These are phyloP conservation scores for Onygenales sp. DNA, from an alignment of 2,329 filamentous ascomycete genomes.

Conservation along the genomic window DNA sequence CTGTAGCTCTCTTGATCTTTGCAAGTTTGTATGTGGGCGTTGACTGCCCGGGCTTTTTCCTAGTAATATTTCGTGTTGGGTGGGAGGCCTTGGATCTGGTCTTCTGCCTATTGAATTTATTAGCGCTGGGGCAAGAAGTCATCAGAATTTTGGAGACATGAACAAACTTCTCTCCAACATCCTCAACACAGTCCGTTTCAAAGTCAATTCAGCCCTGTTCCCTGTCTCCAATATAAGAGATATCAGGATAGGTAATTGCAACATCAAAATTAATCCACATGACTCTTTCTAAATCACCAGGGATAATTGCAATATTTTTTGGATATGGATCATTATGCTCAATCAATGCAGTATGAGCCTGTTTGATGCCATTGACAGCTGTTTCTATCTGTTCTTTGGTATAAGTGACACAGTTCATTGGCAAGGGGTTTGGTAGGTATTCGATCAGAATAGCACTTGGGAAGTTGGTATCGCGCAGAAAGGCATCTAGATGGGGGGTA, in stretches of 20 bases:
- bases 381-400: slow-evolving; percentile 8
- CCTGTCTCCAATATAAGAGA: not conserved
- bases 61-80: slow-evolving; percentile 12
- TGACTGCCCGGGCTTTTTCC: no score
- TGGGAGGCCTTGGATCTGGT: slow-evolving; percentile 8
- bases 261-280: slow-evolving; percentile 6
- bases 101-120: slow-evolving; percentile 7
- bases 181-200: not conserved
- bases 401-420: slow-evolving; percentile 10
- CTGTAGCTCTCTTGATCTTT: no score
- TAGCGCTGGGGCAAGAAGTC: not conserved
- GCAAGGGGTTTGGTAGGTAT: slow-evolving; percentile 9
- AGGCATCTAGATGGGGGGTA: slow-evolving; percentile 8
- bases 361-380: slow-evolving; percentile 7
- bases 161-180: slow-evolving; percentile 6
- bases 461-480: not conserved
- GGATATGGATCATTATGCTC: slow-evolving; percentile 12
- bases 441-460: slow-evolving; percentile 10
- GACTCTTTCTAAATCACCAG: slow-evolving; percentile 1
- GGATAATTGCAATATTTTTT: slow-evolving; percentile 11
- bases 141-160: not conserved
- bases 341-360: slow-evolving; percentile 9
- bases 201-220: not conserved
- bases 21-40: no score
- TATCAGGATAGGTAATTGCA: not conserved